A percentile compares a stretch with the other conserved stretches of the same genome.
Evolutionary conservation across 371 early-diverging fungal species (phyloP).

Genomic region (Gilbertella persicaria): DNA sequence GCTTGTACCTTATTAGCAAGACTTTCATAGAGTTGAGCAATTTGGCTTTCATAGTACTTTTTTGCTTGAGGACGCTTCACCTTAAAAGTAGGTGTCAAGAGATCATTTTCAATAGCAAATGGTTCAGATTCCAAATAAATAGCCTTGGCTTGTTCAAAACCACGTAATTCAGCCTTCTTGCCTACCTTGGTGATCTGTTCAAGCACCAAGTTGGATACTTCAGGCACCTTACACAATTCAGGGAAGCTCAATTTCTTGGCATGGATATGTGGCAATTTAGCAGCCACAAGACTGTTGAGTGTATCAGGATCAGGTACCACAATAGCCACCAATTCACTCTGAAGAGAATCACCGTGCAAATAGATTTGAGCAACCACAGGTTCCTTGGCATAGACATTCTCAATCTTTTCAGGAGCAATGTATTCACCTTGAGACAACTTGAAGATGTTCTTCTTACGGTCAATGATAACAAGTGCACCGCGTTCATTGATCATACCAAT

Average conservation of each 20-base stretch:
- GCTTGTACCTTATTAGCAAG: slow-evolving; percentile 15
- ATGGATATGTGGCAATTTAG: slow-evolving; percentile 32
- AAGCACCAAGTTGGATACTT: slow-evolving; percentile 61
- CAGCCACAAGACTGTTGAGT: slow-evolving; percentile 46
- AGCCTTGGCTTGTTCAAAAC: slow-evolving; percentile 60
- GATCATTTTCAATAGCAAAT: slow-evolving; percentile 58
- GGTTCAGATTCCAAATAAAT: slow-evolving; percentile 54
- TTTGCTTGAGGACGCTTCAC: slow-evolving; percentile 76
- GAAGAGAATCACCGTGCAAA: slow-evolving; percentile 87
- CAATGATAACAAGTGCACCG: slow-evolving; percentile 81
- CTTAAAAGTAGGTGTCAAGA: slow-evolving; percentile 74
- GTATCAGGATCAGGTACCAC: slow-evolving; percentile 81
- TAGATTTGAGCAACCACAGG: slow-evolving; percentile 64
- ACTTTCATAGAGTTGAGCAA: slow-evolving; percentile 65
- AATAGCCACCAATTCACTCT: slow-evolving; percentile 80
- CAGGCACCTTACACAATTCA: slow-evolving; percentile 58
- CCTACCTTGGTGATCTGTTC: slow-evolving; percentile 62
- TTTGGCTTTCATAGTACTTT: slow-evolving; percentile 61
- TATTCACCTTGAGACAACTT: slow-evolving; percentile 95
- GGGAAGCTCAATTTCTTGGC: slow-evolving; percentile 33
- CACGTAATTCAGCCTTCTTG: slow-evolving; percentile 56
- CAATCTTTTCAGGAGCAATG: slow-evolving; percentile 96
- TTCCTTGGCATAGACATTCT: slow-evolving; percentile 64
- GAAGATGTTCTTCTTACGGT: slow-evolving; percentile 98
- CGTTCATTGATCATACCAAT: slow-evolving; percentile 78